These are phyloP conservation scores for Lentinula raphanica DNA, from an alignment of 768 basidiomycete species.

Conservation along the genomic window DNA sequence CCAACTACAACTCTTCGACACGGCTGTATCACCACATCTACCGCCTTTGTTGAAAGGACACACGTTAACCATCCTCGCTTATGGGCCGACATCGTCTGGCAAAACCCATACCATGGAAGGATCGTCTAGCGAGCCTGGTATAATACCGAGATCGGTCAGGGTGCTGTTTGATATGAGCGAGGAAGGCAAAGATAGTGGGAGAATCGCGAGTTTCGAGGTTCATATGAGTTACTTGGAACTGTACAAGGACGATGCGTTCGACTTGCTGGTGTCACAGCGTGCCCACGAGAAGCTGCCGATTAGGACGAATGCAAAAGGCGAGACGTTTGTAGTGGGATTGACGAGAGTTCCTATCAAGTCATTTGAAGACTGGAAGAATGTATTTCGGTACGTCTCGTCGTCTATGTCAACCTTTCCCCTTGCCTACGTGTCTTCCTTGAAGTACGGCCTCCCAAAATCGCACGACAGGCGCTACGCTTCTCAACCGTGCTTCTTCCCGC, in stretches of 20 bases:
- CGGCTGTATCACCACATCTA: conserved; percentile 1
- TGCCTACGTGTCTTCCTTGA: not conserved
- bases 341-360: conserved; percentile 34
- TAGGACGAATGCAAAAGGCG: conserved; percentile 46
- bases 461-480: conserved; percentile 79
- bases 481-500: conserved; percentile 81
- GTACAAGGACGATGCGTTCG: conserved; percentile 88
- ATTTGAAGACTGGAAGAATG: conserved; percentile 38
- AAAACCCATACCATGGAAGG: conserved; percentile 96
- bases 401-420: conserved; percentile 1
- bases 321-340: conserved; percentile 53
- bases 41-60: not conserved
- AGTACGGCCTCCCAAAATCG: conserved; percentile 73
- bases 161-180: conserved; percentile 51
- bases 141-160: conserved; percentile 78
- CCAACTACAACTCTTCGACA: conserved; percentile 1
- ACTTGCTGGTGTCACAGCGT: conserved; percentile 72
- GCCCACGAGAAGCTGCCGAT: conserved; percentile 54
- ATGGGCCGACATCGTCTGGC: conserved; percentile 87
- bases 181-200: conserved; percentile 16
- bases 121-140: conserved; percentile 63
- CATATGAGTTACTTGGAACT: conserved; percentile 76
- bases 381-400: conserved; percentile 36
- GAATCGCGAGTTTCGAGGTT: conserved; percentile 1
- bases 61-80: conserved; percentile 84